Base-by-base conservation (phyloP, 306 rosid genomes). In the Senna tora region DNA sequence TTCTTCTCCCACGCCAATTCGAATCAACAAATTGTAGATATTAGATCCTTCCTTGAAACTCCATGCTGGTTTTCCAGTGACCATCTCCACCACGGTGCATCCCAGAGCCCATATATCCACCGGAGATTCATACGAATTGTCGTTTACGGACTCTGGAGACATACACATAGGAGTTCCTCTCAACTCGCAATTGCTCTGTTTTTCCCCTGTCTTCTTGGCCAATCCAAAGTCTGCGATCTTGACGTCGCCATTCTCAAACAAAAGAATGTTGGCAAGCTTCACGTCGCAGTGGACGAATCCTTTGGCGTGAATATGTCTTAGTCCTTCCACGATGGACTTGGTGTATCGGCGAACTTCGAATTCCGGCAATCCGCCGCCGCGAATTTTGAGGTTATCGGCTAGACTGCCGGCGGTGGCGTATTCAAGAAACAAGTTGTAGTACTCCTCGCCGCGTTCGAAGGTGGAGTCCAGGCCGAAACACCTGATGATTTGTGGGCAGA, bases 231-330 rank as follows among this genome's bases (percentile, higher is more conserved):
- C 97, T 0, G 96, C 92, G 2, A 93, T 83, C 62, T 93, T 93
- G 17, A 80, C 80, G 0, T 39, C 73, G 0, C 75, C 96, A 46
- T 83, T 42, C 2, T 43, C 83, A 22, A 93, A 91, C 15, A 91
- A 73, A 0, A 91, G 94, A 15, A 93, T 75, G 62, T 93, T 93
- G 11, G 80, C 78, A 3, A 88, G 89, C 84, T 93, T 93, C 19
- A 93, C 25, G 11, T 93, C 97, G 64, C 98, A 91, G 85, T 91
- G 98, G 45, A 93, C 96, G n/a, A 84, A 89, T 6, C 92, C 96
- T 0, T 76, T 79, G 0, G 72, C 52, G 65, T 93, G 98, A 53
- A 93, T n/a, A 46, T 70, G 74, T 0, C 62, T 12, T 4, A 93
- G 87, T 2, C 94, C 97, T 63, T 76, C 69, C 0, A 89, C 68